Percentiles rank a stretch among this genome's conserved stretches.
phyloP scores from a whole-genome alignment of 2,329 filamentous ascomycete species.

The Ophiostoma perfectum region DNA sequence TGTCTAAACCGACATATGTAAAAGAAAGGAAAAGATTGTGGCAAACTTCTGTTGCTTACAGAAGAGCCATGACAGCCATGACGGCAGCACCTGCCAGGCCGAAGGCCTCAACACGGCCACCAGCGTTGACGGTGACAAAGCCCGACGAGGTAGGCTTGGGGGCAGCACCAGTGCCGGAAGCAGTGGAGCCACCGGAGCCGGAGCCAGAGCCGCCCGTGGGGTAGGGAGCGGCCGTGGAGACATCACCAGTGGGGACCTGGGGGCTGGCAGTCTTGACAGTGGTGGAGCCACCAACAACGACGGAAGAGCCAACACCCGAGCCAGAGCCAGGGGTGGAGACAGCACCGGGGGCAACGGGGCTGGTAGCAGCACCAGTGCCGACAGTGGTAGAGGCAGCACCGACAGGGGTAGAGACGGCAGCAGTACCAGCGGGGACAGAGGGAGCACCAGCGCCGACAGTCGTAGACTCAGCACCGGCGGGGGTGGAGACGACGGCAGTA shows the following conservation, averaged over 20 bases:
- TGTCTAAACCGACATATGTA: conserved; percentile 15
- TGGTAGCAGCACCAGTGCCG: not conserved
- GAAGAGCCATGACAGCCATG: conserved; percentile 41
- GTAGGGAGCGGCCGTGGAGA: not conserved
- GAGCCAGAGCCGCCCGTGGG: not conserved
- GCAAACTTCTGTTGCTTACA: conserved; percentile 36
- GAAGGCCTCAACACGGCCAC: conserved; percentile 34
- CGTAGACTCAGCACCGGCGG: not conserved
- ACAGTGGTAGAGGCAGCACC: not conserved
- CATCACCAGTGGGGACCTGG: not conserved
- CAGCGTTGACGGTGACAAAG: conserved; percentile 37
- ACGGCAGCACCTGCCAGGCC: conserved; percentile 42
- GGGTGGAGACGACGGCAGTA: not conserved
- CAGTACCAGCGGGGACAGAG: not conserved
- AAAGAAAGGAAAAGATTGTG: conserved; percentile 6
- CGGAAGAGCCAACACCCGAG: conserved; percentile 26
- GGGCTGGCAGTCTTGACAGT: not conserved
- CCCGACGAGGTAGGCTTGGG: conserved; percentile 32
- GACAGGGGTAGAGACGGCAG: not conserved
- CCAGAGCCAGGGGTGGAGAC: not conserved
- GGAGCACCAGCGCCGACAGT: not conserved
- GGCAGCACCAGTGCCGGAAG: conserved; percentile 29
- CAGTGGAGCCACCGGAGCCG: not conserved
- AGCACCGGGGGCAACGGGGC: not conserved
- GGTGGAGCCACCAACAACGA: conserved; percentile 1